A percentile compares a stretch with the other conserved stretches of the same genome.
Evolutionary conservation across 495 filamentous ascomycete genomes (phyloP).

Genomic region (Aspergillus egyptiacus): DNA sequence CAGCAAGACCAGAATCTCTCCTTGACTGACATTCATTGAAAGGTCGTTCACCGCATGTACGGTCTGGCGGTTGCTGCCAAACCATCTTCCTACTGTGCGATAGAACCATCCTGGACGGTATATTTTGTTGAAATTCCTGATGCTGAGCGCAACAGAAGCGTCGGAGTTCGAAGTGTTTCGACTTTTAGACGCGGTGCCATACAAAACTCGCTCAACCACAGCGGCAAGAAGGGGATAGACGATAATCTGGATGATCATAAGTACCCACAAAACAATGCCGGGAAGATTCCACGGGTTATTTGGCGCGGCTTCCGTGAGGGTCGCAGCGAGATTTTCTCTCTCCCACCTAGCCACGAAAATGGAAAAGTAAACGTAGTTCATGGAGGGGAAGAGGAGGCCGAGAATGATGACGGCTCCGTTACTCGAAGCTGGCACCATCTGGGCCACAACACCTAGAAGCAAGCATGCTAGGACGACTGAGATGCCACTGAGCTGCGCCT

Average conservation of each 20-base stretch:
- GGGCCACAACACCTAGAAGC: slow-evolving; percentile 61
- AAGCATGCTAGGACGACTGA: slow-evolving; percentile 58
- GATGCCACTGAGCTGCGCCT: slow-evolving; percentile 72
- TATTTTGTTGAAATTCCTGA: slow-evolving; percentile 65
- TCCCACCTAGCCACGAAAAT: slow-evolving; percentile 65
- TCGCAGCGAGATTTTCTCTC: slow-evolving; percentile 44
- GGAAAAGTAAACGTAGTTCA: slow-evolving; percentile 70
- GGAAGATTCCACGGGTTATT: slow-evolving; percentile 56
- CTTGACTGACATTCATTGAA: slow-evolving; percentile 57
- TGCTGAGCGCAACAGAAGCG: slow-evolving; percentile 46
- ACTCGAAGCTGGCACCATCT: slow-evolving; percentile 50
- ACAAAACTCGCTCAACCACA: slow-evolving; percentile 64
- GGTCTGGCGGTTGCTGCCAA: slow-evolving; percentile 51
- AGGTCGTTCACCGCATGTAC: slow-evolving; percentile 70
- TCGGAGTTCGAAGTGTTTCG: slow-evolving; percentile 45
- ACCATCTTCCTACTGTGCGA: slow-evolving; percentile 36
- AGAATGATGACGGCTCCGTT: slow-evolving; percentile 57
- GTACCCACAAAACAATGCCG: slow-evolving; percentile 61
- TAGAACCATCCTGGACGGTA: slow-evolving; percentile 62
- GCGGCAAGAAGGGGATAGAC: slow-evolving; percentile 66
- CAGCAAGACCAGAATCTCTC: slow-evolving; percentile 74
- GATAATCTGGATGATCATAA: slow-evolving; percentile 66
- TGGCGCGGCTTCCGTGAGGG: slow-evolving; percentile 52
- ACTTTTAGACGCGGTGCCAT: slow-evolving; percentile 63
- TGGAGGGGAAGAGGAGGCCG: slow-evolving; percentile 66